These are phyloP conservation scores for Saprolegnia diclina DNA, from an alignment of 352 stramenopile species.

Conservation along the genomic window DNA sequence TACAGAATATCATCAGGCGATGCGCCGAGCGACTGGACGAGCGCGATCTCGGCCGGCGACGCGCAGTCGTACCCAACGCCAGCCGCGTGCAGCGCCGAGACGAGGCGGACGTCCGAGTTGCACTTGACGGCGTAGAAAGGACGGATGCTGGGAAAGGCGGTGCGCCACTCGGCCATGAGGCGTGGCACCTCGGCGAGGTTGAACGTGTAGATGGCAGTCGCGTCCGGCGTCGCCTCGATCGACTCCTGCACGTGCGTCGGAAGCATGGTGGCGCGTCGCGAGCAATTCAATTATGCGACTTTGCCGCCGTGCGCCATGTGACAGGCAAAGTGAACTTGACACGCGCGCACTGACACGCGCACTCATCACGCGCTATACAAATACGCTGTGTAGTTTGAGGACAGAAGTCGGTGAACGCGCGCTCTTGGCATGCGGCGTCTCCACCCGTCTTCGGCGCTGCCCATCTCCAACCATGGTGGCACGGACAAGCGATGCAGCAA, in stretches of 20 bases:
- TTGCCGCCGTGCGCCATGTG: background rate
- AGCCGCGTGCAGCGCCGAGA: slow-evolving; percentile 40
- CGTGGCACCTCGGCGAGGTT: background rate
- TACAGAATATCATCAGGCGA: slow-evolving; percentile 71
- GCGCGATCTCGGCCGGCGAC: slow-evolving; percentile 63
- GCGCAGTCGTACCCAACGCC: slow-evolving; percentile 84
- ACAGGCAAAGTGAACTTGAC: background rate
- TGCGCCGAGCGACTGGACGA: slow-evolving; percentile 56
- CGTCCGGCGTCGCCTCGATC: background rate
- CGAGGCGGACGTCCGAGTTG: slow-evolving; percentile 66
- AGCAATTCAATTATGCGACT: background rate
- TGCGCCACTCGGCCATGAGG: background rate
- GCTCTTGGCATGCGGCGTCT: too few species aligned
- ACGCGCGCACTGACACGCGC: background rate
- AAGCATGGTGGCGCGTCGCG: background rate
- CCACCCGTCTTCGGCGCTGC: too few species aligned
- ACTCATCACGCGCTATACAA: background rate
- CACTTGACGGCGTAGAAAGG: slow-evolving; percentile 92
- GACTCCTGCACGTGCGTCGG: background rate
- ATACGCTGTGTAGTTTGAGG: too few species aligned
- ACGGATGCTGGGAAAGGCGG: slow-evolving; percentile 2
- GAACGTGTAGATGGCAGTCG: background rate
- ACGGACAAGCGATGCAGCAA: too few species aligned
- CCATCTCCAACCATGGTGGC: too few species aligned
- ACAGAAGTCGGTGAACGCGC: too few species aligned